A percentile compares a stretch with the other conserved stretches of the same genome.
phyloP scores from a whole-genome alignment of 305 asterid genomes.

The Solanum hybrid region DNA sequence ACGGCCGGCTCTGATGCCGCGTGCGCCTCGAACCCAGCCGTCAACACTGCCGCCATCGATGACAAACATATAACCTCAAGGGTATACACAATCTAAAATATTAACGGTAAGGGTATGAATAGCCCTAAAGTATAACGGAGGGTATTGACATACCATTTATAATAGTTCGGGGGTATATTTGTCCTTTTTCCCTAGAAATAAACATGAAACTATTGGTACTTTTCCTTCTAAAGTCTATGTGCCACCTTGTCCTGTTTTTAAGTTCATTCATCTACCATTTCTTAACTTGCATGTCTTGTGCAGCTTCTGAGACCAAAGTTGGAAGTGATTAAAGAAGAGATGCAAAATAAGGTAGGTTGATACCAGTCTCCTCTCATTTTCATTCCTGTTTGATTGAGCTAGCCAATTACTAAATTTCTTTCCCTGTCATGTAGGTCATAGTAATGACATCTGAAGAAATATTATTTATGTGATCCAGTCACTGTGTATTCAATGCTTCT shows the following conservation, averaged over 20 bases:
- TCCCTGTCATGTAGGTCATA: background rate
- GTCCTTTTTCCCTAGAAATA: background rate
- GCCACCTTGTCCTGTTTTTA: background rate
- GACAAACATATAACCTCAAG: background rate
- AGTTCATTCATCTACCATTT: background rate
- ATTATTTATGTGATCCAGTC: background rate
- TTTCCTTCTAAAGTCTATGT: background rate
- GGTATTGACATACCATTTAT: background rate
- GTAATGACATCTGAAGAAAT: background rate
- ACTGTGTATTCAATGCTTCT: background rate
- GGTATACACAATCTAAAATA: background rate
- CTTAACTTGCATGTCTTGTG: constrained; percentile 24
- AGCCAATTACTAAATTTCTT: background rate
- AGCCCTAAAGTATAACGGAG: background rate
- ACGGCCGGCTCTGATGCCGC: no score
- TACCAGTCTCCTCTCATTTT: constrained; percentile 12
- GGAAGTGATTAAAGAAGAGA: constrained; percentile 62
- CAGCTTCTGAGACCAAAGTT: constrained; percentile 67
- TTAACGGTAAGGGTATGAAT: background rate
- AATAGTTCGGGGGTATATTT: background rate
- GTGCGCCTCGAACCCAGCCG: no score
- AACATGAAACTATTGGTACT: background rate
- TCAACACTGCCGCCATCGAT: no score
- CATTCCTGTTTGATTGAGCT: background rate
- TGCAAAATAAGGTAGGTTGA: constrained; percentile 50